phyloP scores from a whole-genome alignment of 495 filamentous ascomycete species.

The Daldinia decipiens region DNA sequence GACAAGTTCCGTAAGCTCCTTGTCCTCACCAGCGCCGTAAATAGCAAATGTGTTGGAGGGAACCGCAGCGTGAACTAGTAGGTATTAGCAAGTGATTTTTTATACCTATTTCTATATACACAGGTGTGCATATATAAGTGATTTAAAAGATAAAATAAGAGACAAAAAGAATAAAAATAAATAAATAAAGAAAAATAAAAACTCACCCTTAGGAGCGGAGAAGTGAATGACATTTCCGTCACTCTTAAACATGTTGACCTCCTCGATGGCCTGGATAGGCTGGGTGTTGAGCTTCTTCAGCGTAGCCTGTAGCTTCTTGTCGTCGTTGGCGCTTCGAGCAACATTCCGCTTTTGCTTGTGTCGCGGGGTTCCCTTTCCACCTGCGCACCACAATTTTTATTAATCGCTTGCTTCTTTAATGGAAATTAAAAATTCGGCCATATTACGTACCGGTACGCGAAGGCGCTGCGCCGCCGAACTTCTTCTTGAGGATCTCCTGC shows the following conservation, averaged over 20 bases:
- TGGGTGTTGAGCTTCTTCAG: conserved; percentile 96
- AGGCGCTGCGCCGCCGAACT: conserved; percentile 75
- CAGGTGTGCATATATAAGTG: neutral
- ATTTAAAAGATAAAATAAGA: no score
- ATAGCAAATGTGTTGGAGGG: conserved; percentile 98
- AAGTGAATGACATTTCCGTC: conserved; percentile 99
- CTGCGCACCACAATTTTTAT: conserved; percentile 17
- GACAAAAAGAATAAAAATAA: neutral
- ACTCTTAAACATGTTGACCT: conserved; percentile 99
- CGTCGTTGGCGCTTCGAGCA: conserved; percentile 88
- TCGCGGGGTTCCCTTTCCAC: conserved; percentile 97
- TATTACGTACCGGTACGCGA: conserved; percentile 75
- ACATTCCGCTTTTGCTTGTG: conserved; percentile 98
- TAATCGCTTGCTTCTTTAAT: conserved; percentile 17
- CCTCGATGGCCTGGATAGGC: conserved; percentile 98
- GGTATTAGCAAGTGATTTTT: conserved; percentile 1
- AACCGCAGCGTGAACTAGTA: conserved; percentile 92
- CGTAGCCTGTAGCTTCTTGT: conserved; percentile 98
- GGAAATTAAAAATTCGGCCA: conserved; percentile 11
- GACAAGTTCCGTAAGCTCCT: conserved; percentile 99
- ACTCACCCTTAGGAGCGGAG: conserved; percentile 90
- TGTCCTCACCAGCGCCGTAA: conserved; percentile 98
- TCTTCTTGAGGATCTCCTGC: conserved; percentile 73
- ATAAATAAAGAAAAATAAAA: neutral
- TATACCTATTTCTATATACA: neutral